Conservation (phyloP, 176 grass and related monocot species). For the Echinochloa phyllopogon region DNA sequence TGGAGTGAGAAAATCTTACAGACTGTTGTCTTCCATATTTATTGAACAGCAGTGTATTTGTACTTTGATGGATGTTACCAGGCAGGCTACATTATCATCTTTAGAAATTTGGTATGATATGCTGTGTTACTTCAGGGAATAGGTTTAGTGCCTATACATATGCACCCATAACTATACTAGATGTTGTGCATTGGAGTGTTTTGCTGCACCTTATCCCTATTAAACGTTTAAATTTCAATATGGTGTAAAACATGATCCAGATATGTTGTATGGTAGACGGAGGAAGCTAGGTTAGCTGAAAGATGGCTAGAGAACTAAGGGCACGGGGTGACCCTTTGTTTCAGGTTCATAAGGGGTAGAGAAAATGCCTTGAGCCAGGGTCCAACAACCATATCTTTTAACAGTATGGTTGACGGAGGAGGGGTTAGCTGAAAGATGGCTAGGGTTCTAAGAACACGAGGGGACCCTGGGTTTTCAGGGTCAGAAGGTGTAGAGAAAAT, state of each 20-base stretch:
- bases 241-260: no score
- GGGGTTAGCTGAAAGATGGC: no score
- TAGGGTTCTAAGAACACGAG: background rate
- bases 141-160: no score
- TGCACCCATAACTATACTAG: no score
- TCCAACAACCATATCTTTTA: background rate
- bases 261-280: no score
- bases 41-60: background rate
- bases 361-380: background rate
- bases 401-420: background rate
- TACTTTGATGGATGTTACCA: constrained; percentile 9
- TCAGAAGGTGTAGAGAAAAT: background rate
- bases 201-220: no score
- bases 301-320: background rate
- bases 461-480: background rate
- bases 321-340: background rate
- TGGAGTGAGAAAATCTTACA: background rate
- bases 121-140: no score
- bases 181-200: no score
- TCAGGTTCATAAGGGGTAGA: background rate
- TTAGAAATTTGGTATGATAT: constrained; percentile 22
- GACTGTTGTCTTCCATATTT: background rate
- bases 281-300: no score
- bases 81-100: background rate
- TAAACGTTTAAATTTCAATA: no score